These are phyloP conservation scores for Talaromyces sp. DNA, from an alignment of 2,329 filamentous ascomycete genomes.

Conservation along the genomic window DNA sequence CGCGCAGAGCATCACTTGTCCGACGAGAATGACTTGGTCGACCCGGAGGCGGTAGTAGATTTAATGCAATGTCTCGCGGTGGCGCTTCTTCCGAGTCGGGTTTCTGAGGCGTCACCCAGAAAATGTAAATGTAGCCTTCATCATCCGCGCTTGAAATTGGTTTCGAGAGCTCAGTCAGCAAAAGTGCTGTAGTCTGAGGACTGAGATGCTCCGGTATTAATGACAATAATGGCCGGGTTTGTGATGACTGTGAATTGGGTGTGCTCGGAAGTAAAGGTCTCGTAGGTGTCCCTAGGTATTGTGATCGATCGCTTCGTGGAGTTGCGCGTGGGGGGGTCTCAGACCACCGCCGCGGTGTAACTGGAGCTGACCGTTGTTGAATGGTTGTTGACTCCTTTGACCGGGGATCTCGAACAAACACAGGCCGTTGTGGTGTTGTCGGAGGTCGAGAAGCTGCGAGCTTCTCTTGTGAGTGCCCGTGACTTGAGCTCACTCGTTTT, in stretches of 20 bases:
- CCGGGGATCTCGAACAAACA: constrained; percentile 13
- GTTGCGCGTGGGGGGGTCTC: constrained; percentile 18
- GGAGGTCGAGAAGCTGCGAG: constrained; percentile 11
- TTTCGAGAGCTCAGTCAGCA: constrained; percentile 74
- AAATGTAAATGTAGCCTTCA: constrained; percentile 95
- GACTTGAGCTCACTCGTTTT: constrained; percentile 22
- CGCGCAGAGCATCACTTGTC: constrained; percentile 36
- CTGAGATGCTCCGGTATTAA: constrained; percentile 67
- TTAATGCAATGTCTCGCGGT: constrained; percentile 54
- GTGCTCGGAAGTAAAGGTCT: constrained; percentile 20
- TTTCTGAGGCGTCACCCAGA: constrained; percentile 79
- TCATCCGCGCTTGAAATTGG: constrained; percentile 72
- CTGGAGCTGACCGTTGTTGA: constrained; percentile 15
- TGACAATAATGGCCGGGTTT: constrained; percentile 52
- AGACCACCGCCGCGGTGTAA: constrained; percentile 13
- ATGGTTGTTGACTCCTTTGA: constrained; percentile 7
- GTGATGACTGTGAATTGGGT: constrained; percentile 28
- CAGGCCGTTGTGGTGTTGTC: constrained; percentile 14
- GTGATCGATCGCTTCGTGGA: constrained; percentile 12
- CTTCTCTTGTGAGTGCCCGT: not conserved
- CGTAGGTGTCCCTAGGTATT: constrained; percentile 9
- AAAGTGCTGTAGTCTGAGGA: constrained; percentile 63
- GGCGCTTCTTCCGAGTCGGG: constrained; percentile 48
- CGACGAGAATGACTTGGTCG: constrained; percentile 27
- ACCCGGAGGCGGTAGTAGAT: constrained; percentile 53